phyloP scores from a whole-genome alignment of 139 green algal species.

The Tetratostichococcus sp. region DNA sequence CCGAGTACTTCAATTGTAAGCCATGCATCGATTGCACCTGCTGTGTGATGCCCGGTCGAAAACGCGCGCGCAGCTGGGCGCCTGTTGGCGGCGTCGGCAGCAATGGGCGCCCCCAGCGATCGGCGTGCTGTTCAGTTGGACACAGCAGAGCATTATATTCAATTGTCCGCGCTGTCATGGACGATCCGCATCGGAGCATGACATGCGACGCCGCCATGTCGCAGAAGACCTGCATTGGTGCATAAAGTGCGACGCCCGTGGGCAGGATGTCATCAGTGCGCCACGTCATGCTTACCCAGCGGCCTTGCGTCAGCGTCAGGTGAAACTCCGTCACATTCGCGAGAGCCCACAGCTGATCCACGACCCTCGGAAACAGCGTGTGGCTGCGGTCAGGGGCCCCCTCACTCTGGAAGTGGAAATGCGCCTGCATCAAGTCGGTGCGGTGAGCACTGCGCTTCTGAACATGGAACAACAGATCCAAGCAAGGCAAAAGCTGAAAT shows the following conservation, averaged over 20 bases:
- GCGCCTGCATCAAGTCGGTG: constrained; percentile 4
- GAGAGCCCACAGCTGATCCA: constrained; percentile 15
- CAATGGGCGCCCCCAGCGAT: not conserved
- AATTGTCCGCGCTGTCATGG: too few relatives aligned
- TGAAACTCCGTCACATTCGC: constrained; percentile 26
- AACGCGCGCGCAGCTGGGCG: constrained; percentile 4
- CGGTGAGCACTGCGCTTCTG: too few relatives aligned
- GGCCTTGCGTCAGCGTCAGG: constrained; percentile 37
- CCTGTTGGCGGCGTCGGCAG: constrained; percentile 6
- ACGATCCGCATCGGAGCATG: too few relatives aligned
- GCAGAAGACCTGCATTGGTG: too few relatives aligned
- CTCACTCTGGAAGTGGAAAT: constrained; percentile 19
- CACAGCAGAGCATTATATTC: too few relatives aligned
- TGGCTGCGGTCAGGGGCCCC: not conserved
- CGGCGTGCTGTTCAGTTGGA: too few relatives aligned
- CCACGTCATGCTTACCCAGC: constrained; percentile 30
- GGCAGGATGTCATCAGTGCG: too few relatives aligned
- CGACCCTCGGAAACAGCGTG: constrained; percentile 15
- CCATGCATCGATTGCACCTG: not conserved
- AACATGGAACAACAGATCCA: too few relatives aligned
- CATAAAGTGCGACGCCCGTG: too few relatives aligned
- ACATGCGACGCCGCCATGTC: too few relatives aligned
- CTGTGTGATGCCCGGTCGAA: not conserved
- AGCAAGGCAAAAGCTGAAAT: too few relatives aligned
- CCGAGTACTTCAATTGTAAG: not conserved